Evolutionary conservation across 148 eudicot species (phyloP).

Genomic region (Chenopodium formosanum): DNA sequence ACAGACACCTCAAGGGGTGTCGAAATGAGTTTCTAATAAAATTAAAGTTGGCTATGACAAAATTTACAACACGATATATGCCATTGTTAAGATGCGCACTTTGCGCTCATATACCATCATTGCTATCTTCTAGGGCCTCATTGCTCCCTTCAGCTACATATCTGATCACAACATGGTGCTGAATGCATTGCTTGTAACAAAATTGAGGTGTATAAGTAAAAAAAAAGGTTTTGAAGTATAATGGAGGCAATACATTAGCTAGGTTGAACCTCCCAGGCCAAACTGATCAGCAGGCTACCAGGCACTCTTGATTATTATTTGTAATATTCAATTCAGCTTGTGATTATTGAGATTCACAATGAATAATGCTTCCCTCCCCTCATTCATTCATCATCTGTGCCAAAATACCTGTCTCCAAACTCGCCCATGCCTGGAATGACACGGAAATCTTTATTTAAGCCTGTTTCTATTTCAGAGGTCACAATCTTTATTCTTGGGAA

Average conservation of each 20-base stretch:
- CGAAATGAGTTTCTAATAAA: constrained; percentile 21
- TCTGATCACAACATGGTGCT: neutral
- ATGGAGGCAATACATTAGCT: constrained; percentile 11
- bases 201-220: constrained; percentile 21
- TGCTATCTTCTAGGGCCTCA: constrained; percentile 1
- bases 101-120: constrained; percentile 12
- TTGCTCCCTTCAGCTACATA: constrained; percentile 15
- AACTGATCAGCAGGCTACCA: neutral
- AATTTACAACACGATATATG: constrained; percentile 21
- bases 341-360: neutral
- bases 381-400: constrained; percentile 74
- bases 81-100: neutral
- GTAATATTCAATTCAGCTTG: constrained; percentile 9
- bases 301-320: neutral
- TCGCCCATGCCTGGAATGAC: constrained; percentile 99
- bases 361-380: neutral
- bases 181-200: constrained; percentile 8
- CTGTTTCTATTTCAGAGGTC: constrained; percentile 89
- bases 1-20: constrained; percentile 25
- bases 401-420: constrained; percentile 94
- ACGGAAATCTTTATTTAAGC: constrained; percentile 77
- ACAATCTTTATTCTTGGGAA: constrained; percentile 93
- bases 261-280: constrained; percentile 15
- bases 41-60: constrained; percentile 26
- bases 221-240: constrained; percentile 12